phyloP scores from a whole-genome alignment of 1,139 yeast genomes.

The Petasospora rhodanensis region DNA sequence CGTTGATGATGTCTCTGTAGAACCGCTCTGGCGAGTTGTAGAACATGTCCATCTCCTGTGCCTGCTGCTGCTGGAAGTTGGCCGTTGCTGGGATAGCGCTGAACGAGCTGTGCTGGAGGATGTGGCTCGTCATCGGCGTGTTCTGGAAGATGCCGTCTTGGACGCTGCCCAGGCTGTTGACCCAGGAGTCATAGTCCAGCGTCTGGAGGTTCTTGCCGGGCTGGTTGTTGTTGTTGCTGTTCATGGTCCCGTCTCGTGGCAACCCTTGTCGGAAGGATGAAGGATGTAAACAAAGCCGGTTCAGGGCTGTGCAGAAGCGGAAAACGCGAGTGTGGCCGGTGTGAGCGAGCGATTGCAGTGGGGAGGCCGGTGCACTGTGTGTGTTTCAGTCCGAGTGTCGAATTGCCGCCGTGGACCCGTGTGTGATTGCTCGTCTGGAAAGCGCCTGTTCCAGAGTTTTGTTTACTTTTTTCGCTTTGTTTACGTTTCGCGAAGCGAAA shows the following conservation, averaged over 20 bases:
- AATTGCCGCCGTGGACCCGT: too few relatives aligned
- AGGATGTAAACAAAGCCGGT: not conserved
- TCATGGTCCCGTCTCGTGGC: too few relatives aligned
- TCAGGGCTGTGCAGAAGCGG: too few relatives aligned
- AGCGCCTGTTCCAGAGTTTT: too few relatives aligned
- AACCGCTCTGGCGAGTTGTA: constrained; percentile 37
- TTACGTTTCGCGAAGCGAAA: constrained; percentile 5
- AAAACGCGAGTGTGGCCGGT: too few relatives aligned
- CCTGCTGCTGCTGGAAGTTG: constrained; percentile 1
- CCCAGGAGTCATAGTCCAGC: constrained; percentile 26
- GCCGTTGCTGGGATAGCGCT: not conserved
- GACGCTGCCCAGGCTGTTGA: constrained; percentile 21
- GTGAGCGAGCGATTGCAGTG: too few relatives aligned
- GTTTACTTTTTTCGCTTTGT: constrained; percentile 5
- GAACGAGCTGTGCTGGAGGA: constrained; percentile 14
- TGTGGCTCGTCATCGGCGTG: constrained; percentile 24
- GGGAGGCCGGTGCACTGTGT: too few relatives aligned
- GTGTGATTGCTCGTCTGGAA: too few relatives aligned
- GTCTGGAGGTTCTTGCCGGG: constrained; percentile 12
- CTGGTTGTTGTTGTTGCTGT: constrained; percentile 1
- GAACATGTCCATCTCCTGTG: constrained; percentile 15
- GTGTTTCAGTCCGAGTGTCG: too few relatives aligned
- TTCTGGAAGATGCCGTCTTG: constrained; percentile 26
- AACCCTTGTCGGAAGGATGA: too few relatives aligned
- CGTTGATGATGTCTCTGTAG: constrained; percentile 24